phyloP scores from a whole-genome alignment of 2,329 filamentous ascomycete genomes.

The Microascus cirrosus region DNA sequence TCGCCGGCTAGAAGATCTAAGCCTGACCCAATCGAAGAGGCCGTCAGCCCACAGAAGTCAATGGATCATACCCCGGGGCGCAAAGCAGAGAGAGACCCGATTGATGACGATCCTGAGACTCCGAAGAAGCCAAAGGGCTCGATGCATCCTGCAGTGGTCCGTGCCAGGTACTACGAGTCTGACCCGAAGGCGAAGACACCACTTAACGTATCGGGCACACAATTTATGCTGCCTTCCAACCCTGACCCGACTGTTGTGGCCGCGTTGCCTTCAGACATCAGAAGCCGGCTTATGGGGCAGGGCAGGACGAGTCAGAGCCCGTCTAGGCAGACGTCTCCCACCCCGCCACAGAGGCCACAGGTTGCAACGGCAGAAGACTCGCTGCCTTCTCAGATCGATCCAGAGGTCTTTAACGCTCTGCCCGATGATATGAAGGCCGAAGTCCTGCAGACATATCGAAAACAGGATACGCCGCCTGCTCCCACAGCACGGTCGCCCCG shows the following conservation, averaged over 20 bases:
- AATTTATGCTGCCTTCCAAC: slow-evolving; percentile 82
- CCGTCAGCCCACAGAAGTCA: slow-evolving; percentile 8
- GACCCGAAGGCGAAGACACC: slow-evolving; percentile 51
- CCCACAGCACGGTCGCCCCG: slow-evolving; percentile 14
- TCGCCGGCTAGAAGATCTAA: slow-evolving; percentile 12
- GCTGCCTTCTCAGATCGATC: slow-evolving; percentile 73
- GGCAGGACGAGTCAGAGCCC: slow-evolving; percentile 14
- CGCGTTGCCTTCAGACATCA: slow-evolving; percentile 75
- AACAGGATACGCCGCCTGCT: slow-evolving; percentile 20
- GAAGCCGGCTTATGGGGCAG: slow-evolving; percentile 59
- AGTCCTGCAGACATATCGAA: slow-evolving; percentile 60
- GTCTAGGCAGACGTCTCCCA: slow-evolving; percentile 17
- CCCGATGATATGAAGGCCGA: slow-evolving; percentile 81
- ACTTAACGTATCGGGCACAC: slow-evolving; percentile 73
- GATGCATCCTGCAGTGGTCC: slow-evolving; percentile 26
- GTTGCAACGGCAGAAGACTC: slow-evolving; percentile 27
- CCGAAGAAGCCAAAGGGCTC: slow-evolving; percentile 35
- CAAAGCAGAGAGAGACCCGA: slow-evolving; percentile 33
- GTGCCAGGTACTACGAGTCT: slow-evolving; percentile 27
- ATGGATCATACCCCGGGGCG: not conserved
- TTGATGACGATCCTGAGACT: slow-evolving; percentile 41
- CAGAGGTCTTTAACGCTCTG: slow-evolving; percentile 70
- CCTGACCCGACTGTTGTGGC: slow-evolving; percentile 72
- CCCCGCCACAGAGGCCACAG: slow-evolving; percentile 16
- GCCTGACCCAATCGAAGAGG: slow-evolving; percentile 34